Percentiles rank a stretch among this genome's conserved stretches.
phyloP scores from a whole-genome alignment of 2,329 filamentous ascomycete genomes.

The Penicillium thymicola region DNA sequence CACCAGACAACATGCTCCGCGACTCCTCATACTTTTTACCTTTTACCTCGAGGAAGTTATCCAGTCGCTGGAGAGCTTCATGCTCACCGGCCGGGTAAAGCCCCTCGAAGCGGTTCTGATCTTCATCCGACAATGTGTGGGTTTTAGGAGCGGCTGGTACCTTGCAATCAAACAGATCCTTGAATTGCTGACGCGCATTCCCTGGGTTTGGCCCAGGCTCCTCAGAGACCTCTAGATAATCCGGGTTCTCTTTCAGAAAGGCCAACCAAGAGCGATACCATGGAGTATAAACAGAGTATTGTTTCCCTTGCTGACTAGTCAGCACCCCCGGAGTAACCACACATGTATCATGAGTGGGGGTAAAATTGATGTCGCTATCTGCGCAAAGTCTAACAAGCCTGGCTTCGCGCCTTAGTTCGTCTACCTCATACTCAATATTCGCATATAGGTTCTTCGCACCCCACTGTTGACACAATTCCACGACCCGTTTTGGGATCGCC shows the following conservation, averaged over 20 bases:
- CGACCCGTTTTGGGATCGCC: slow-evolving; percentile 58
- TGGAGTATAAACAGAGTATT: slow-evolving; percentile 80
- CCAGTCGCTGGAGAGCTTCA: slow-evolving; percentile 62
- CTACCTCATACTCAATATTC: slow-evolving; percentile 89
- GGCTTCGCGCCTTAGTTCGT: slow-evolving; percentile 77
- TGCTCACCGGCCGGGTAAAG: slow-evolving; percentile 75
- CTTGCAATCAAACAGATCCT: slow-evolving; percentile 55
- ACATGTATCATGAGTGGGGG: slow-evolving; percentile 76
- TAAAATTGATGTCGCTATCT: slow-evolving; percentile 63
- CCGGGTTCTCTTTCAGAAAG: slow-evolving; percentile 66
- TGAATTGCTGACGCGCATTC: slow-evolving; percentile 48
- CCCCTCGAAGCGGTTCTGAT: slow-evolving; percentile 54
- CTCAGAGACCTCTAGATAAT: slow-evolving; percentile 62
- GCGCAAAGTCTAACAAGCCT: slow-evolving; percentile 60
- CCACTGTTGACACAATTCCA: slow-evolving; percentile 68
- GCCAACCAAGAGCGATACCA: slow-evolving; percentile 77
- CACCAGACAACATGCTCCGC: slow-evolving; percentile 63
- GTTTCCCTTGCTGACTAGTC: slow-evolving; percentile 65
- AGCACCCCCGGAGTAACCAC: slow-evolving; percentile 73
- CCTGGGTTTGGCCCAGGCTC: slow-evolving; percentile 56
- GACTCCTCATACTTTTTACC: slow-evolving; percentile 60
- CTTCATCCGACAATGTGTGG: slow-evolving; percentile 60
- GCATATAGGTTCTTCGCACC: slow-evolving; percentile 70
- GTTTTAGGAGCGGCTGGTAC: slow-evolving; percentile 62
- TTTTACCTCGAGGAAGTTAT: slow-evolving; percentile 65